Conservation (phyloP, 352 stramenopile genomes). For the Peronosclerospora sorghi region DNA sequence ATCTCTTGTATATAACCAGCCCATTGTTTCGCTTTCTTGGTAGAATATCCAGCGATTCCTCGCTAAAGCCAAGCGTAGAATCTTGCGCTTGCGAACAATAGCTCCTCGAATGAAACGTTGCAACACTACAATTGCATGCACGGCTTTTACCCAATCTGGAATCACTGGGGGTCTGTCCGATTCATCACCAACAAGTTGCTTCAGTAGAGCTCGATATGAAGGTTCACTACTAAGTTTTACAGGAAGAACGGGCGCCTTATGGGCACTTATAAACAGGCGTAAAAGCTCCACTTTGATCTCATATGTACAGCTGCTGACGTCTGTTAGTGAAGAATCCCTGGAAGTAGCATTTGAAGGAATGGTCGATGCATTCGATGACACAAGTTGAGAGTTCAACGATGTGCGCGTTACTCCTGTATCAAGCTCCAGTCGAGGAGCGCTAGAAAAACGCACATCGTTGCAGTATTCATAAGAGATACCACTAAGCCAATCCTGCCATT, state of each 20-base stretch:
- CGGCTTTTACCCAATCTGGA: slow-evolving; percentile 59
- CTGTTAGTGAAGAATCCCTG: slow-evolving; percentile 7
- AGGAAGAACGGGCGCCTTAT: slow-evolving; percentile 19
- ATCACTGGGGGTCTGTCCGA: slow-evolving; percentile 24
- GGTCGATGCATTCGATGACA: slow-evolving; percentile 27
- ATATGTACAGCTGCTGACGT: slow-evolving; percentile 48
- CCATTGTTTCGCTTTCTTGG: slow-evolving; percentile 53
- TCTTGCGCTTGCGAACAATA: slow-evolving; percentile 52
- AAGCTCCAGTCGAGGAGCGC: slow-evolving; percentile 10
- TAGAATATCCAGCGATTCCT: slow-evolving; percentile 50
- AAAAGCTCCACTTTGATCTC: slow-evolving; percentile 62
- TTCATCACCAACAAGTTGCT: slow-evolving; percentile 67
- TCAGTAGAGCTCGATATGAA: slow-evolving; percentile 63
- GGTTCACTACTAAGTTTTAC: slow-evolving; percentile 27
- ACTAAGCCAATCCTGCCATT: slow-evolving; percentile 50
- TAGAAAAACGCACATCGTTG: slow-evolving; percentile 9
- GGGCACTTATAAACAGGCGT: slow-evolving; percentile 58
- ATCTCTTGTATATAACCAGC: slow-evolving; percentile 76
- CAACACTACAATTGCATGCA: slow-evolving; percentile 65
- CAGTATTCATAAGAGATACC: slow-evolving; percentile 47
- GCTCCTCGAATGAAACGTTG: slow-evolving; percentile 73
- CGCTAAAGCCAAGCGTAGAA: slow-evolving; percentile 44
- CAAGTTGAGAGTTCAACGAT: slow-evolving; percentile 15
- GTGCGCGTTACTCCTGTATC: slow-evolving; percentile 6
- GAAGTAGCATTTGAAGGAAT: slow-evolving; percentile 22